Conservation (phyloP, 176 grass and related monocot genomes). For the Musa schizocarpa region DNA sequence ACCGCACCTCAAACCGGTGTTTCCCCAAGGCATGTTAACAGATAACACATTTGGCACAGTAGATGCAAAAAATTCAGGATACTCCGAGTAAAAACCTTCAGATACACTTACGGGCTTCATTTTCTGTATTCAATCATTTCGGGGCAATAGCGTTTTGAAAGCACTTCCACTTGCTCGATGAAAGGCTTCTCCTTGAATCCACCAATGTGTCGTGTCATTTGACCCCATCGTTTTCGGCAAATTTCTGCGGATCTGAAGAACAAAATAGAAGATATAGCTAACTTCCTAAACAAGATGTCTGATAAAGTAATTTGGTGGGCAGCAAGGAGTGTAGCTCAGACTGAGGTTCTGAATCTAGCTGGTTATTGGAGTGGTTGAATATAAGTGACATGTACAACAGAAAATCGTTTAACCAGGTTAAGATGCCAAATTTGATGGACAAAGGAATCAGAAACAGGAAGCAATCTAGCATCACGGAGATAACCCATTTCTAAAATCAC, state of each 20-base stretch:
- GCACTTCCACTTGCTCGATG: slow-evolving; percentile 60
- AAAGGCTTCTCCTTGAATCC: slow-evolving; percentile 49
- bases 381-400: no score
- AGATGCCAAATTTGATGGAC: no score
- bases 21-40: background rate
- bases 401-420: no score
- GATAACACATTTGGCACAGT: background rate
- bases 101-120: background rate
- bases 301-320: background rate
- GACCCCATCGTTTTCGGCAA: slow-evolving; percentile 52
- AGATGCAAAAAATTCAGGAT: background rate
- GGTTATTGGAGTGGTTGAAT: no score
- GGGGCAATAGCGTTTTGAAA: slow-evolving; percentile 40
- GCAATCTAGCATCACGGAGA: no score
- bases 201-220: slow-evolving; percentile 59
- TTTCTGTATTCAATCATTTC: slow-evolving; percentile 65
- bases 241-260: slow-evolving; percentile 49
- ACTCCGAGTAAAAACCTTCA: background rate
- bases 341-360: no score
- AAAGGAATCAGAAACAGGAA: no score
- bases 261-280: background rate
- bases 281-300: background rate
- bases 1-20: background rate
- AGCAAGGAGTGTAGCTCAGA: background rate
- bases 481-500: no score